Conservation (phyloP, 371 early-diverging fungal genomes). For the Mucor mucedo region DNA sequence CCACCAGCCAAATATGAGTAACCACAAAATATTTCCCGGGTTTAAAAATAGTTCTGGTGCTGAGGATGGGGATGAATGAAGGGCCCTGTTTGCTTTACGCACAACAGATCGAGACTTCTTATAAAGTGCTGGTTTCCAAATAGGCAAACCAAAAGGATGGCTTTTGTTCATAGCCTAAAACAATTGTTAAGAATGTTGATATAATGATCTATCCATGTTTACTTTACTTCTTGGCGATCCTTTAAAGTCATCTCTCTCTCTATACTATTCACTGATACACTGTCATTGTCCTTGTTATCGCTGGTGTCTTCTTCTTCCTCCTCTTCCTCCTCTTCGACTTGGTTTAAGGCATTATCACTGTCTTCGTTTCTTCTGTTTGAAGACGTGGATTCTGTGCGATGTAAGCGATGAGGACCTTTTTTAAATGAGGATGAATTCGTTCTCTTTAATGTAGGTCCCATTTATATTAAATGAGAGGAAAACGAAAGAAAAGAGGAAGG, state of each 20-base stretch:
- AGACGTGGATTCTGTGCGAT: conserved; percentile 3
- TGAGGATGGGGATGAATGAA: conserved; percentile 78
- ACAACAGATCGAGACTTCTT: conserved; percentile 91
- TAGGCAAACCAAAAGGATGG: conserved; percentile 92
- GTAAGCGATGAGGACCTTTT: neutral
- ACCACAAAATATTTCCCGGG: conserved; percentile 88
- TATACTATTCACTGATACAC: conserved; percentile 27
- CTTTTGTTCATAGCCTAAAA: conserved; percentile 73
- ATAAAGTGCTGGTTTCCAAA: conserved; percentile 98
- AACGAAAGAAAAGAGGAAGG: conserved; percentile 7
- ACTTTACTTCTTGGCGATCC: conserved; percentile 66
- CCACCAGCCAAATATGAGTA: conserved; percentile 92
- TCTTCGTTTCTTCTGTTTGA: conserved; percentile 12
- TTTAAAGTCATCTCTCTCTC: conserved; percentile 68
- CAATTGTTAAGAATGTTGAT: no score
- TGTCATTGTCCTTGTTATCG: conserved; percentile 22
- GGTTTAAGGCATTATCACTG: neutral
- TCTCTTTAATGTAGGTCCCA: conserved; percentile 14
- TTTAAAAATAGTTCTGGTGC: conserved; percentile 65
- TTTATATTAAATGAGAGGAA: neutral
- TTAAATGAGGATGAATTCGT: conserved; percentile 8
- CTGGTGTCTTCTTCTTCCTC: conserved; percentile 2
- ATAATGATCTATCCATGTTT: no score
- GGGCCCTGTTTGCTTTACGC: conserved; percentile 74
- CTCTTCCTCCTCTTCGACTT: conserved; percentile 7